Percentiles rank a stretch among this genome's conserved stretches.
phyloP scores from a whole-genome alignment of 1,284 basidiomycete species.

The Ustilago shanxiensis region DNA sequence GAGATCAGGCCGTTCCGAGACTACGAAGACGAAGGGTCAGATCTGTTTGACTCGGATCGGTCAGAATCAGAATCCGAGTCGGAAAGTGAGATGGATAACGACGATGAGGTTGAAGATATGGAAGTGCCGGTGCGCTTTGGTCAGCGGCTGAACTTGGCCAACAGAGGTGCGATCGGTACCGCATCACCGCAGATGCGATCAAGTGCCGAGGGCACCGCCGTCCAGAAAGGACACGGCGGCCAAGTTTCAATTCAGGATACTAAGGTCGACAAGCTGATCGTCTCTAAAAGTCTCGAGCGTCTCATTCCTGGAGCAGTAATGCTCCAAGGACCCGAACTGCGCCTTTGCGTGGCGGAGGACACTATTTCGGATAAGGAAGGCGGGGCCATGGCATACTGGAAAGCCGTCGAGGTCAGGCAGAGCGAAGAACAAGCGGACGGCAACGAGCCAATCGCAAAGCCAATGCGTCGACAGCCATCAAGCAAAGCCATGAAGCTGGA shows the following conservation, averaged over 20 bases:
- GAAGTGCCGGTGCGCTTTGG: constrained; percentile 45
- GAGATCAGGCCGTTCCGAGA: constrained; percentile 32
- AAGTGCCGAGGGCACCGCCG: background rate
- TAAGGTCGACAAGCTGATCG: constrained; percentile 4
- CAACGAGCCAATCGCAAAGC: background rate
- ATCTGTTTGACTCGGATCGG: constrained; percentile 37
- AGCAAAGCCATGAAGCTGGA: constrained; percentile 45
- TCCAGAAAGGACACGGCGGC: background rate
- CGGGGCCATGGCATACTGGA: constrained; percentile 29
- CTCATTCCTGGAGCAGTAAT: constrained; percentile 21
- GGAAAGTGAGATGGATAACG: constrained; percentile 29
- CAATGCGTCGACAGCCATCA: constrained; percentile 28
- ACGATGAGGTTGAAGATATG: constrained; percentile 14
- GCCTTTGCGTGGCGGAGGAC: constrained; percentile 27
- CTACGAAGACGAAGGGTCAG: constrained; percentile 47
- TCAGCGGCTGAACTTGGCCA: constrained; percentile 29
- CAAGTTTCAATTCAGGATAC: background rate
- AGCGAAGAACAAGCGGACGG: background rate
- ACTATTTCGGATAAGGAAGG: background rate
- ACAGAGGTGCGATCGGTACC: background rate
- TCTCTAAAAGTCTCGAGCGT: constrained; percentile 24
- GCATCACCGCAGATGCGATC: constrained; percentile 4
- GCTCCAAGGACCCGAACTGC: constrained; percentile 25
- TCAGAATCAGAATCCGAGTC: constrained; percentile 22
- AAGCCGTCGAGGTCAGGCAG: constrained; percentile 33